Evolutionary conservation across 257 asterid genomes (phyloP).

Genomic region (Ophiorrhiza pumila): DNA sequence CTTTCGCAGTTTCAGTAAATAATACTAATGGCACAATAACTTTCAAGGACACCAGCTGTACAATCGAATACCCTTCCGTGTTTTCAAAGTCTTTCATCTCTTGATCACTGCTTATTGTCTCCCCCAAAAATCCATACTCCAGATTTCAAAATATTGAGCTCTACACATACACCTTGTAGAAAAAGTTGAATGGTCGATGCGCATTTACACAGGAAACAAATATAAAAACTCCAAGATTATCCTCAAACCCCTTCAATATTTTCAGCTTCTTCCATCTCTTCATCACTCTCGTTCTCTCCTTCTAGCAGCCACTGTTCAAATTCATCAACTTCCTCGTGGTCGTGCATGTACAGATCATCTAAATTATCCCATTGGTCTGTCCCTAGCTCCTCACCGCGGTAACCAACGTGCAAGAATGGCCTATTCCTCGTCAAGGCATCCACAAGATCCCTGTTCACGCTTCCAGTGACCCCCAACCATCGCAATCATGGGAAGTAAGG

Average conservation of each 20-base stretch:
- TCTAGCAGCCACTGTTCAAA: constrained; percentile 78
- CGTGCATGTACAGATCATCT: constrained; percentile 51
- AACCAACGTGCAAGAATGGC: constrained; percentile 56
- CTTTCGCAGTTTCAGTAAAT: neutral
- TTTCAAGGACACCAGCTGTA: neutral
- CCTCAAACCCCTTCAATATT: constrained; percentile 33
- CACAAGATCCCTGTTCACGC: constrained; percentile 52
- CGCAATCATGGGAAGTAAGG: constrained; percentile 92
- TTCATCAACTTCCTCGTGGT: constrained; percentile 71
- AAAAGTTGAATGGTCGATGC: neutral
- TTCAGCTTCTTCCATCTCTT: constrained; percentile 58
- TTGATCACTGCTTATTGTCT: neutral
- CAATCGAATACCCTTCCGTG: neutral
- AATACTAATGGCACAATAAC: neutral
- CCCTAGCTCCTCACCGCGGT: constrained; percentile 82
- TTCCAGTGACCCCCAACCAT: constrained; percentile 78
- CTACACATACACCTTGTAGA: neutral
- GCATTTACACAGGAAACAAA: too few species aligned
- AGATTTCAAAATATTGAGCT: neutral
- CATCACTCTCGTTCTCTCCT: constrained; percentile 54
- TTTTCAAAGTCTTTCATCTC: neutral
- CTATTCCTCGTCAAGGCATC: constrained; percentile 59
- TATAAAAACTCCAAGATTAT: constrained; percentile 18
- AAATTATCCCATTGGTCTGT: constrained; percentile 57
- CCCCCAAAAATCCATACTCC: neutral